Percentiles rank a stretch among this genome's conserved stretches.
Evolutionary conservation across 176 grass and related monocot genomes (phyloP).

Genomic region (Olyra latifolia): DNA sequence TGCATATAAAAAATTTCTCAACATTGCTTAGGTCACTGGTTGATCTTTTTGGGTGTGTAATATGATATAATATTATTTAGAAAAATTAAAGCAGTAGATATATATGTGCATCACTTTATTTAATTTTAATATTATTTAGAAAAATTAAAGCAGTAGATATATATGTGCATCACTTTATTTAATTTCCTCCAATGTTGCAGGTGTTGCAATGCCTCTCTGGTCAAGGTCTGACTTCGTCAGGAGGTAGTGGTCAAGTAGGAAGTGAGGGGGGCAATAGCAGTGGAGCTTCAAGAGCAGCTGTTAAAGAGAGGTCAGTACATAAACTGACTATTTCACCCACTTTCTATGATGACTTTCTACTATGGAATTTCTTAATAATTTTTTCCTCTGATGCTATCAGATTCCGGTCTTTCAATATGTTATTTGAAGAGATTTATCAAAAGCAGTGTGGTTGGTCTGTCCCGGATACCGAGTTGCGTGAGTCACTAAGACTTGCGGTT

Average conservation of each 20-base stretch:
- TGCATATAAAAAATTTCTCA: not conserved
- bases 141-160: not conserved
- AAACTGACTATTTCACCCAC: not conserved
- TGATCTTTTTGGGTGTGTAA: conserved; percentile 4
- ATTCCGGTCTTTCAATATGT: conserved; percentile 78
- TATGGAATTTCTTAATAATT: conserved; percentile 10
- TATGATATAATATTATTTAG: not conserved
- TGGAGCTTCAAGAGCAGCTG: conserved; percentile 70
- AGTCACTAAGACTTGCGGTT: conserved; percentile 81
- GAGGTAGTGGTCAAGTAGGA: conserved; percentile 53
- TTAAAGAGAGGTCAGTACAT: conserved; percentile 76
- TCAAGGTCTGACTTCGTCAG: conserved; percentile 79
- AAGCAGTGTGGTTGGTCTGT: conserved; percentile 89
- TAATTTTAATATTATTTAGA: conserved; percentile 24
- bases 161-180: not conserved
- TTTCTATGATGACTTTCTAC: not conserved
- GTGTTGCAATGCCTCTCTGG: conserved; percentile 74
- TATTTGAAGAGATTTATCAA: conserved; percentile 92
- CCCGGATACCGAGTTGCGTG: conserved; percentile 80
- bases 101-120: not conserved
- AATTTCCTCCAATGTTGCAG: conserved; percentile 33
- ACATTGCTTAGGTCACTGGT: not conserved
- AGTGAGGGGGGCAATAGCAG: conserved; percentile 76
- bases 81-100: not conserved
- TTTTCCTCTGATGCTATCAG: conserved; percentile 38